Percentiles rank a stretch among this genome's conserved stretches.
phyloP scores from a whole-genome alignment of 2,329 filamentous ascomycete genomes.

The Ceratocystis papillata region DNA sequence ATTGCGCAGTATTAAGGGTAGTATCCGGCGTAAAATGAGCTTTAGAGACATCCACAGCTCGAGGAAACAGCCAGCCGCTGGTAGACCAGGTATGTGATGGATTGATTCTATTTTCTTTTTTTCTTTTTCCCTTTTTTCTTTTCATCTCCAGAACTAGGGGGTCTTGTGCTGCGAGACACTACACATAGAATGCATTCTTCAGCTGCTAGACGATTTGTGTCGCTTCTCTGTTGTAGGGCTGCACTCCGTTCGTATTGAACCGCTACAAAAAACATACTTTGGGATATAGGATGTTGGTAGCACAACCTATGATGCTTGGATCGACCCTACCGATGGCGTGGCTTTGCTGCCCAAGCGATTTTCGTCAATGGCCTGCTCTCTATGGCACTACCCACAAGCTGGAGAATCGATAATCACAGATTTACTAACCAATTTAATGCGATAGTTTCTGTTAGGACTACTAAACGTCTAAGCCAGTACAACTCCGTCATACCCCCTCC shows the following conservation, averaged over 20 bases:
- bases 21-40: constrained; percentile 83
- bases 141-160: background rate
- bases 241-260: background rate
- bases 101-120: background rate
- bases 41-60: constrained; percentile 91
- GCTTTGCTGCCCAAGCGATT: too few species aligned
- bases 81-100: constrained; percentile 51
- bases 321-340: too few species aligned
- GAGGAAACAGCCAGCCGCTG: constrained; percentile 70
- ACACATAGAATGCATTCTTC: background rate
- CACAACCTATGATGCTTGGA: too few species aligned
- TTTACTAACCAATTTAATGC: constrained; percentile 23
- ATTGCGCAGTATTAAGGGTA: constrained; percentile 59
- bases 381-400: background rate
- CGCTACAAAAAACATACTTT: background rate
- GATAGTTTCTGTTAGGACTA: constrained; percentile 57
- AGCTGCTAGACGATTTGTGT: background rate
- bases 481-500: constrained; percentile 94
- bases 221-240: background rate
- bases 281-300: background rate
- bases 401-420: constrained; percentile 17
- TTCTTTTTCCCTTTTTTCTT: background rate
- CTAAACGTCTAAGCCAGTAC: constrained; percentile 87
- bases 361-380: background rate
- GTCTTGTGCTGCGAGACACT: background rate